Evolutionary conservation across 2,329 filamentous ascomycete genomes (phyloP).

Genomic region (Xylariomycetidae sp.): DNA sequence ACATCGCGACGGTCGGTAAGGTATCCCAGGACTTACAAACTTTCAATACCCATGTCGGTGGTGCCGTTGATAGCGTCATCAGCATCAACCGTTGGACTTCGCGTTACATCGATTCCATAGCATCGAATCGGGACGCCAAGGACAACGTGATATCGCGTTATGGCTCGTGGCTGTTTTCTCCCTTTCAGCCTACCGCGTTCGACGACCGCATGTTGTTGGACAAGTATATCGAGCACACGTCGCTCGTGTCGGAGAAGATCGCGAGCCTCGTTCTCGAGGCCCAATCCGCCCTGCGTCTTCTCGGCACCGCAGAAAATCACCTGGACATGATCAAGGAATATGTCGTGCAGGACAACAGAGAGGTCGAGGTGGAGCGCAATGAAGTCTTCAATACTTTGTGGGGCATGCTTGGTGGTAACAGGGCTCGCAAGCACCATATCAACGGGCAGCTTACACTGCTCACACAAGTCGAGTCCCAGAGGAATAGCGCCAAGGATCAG

Average conservation of each 20-base stretch:
- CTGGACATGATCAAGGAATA: constrained; percentile 67
- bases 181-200: constrained; percentile 58
- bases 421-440: constrained; percentile 54
- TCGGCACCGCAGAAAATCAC: constrained; percentile 65
- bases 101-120: constrained; percentile 61
- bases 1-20: constrained; percentile 63
- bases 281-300: constrained; percentile 59
- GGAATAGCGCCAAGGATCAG: constrained; percentile 60
- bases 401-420: constrained; percentile 70
- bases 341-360: constrained; percentile 57
- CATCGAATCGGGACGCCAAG: constrained; percentile 27
- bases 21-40: constrained; percentile 63
- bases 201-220: constrained; percentile 62
- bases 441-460: constrained; percentile 62
- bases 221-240: constrained; percentile 71
- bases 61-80: constrained; percentile 69
- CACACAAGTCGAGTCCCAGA: constrained; percentile 60
- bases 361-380: constrained; percentile 54
- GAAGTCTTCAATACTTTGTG: constrained; percentile 67
- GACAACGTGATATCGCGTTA: constrained; percentile 32
- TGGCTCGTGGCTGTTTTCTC: constrained; percentile 46
- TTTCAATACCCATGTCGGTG: constrained; percentile 73
- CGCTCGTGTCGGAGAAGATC: constrained; percentile 66
- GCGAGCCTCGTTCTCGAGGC: constrained; percentile 64
- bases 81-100: constrained; percentile 73